Percentiles rank a stretch among this genome's conserved stretches.
Evolutionary conservation across 208 protist genomes (phyloP).

Genomic region (Acanthamoeba triangularis): DNA sequence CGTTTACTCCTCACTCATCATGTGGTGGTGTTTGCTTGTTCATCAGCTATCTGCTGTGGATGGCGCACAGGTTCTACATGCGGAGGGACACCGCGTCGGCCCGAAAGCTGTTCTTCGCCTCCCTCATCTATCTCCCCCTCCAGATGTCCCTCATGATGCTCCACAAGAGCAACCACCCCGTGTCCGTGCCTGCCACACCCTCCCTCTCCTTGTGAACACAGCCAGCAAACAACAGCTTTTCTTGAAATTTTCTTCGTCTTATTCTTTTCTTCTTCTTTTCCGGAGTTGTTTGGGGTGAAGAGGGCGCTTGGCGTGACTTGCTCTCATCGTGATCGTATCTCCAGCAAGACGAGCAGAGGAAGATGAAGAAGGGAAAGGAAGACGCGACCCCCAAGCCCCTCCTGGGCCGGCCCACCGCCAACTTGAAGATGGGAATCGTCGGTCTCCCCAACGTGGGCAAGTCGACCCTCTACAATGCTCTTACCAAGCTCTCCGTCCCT

Average conservation of each 20-base stretch:
- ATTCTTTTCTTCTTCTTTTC: conserved; percentile 9
- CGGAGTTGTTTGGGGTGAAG: not conserved
- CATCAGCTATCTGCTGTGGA: not conserved
- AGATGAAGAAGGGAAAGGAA: conserved; percentile 57
- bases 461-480: conserved; percentile 98
- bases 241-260: not conserved
- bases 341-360: not conserved
- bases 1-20: not conserved
- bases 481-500: conserved; percentile 97
- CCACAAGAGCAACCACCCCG: conserved; percentile 19
- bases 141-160: conserved; percentile 66
- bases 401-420: conserved; percentile 86
- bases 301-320: not conserved
- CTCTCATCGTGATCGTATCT: not conserved
- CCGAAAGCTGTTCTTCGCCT: conserved; percentile 49
- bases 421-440: conserved; percentile 97
- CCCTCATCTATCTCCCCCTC: conserved; percentile 65
- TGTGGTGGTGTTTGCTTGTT: not conserved
- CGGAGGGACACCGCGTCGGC: not conserved
- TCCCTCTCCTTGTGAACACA: not conserved
- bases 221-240: not conserved
- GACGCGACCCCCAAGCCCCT: conserved; percentile 28
- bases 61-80: conserved; percentile 28
- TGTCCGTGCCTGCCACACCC: not conserved
- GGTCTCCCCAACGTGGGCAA: conserved; percentile 99